phyloP scores from a whole-genome alignment of 1,139 yeast species.

The Blastobotrys elegans region DNA sequence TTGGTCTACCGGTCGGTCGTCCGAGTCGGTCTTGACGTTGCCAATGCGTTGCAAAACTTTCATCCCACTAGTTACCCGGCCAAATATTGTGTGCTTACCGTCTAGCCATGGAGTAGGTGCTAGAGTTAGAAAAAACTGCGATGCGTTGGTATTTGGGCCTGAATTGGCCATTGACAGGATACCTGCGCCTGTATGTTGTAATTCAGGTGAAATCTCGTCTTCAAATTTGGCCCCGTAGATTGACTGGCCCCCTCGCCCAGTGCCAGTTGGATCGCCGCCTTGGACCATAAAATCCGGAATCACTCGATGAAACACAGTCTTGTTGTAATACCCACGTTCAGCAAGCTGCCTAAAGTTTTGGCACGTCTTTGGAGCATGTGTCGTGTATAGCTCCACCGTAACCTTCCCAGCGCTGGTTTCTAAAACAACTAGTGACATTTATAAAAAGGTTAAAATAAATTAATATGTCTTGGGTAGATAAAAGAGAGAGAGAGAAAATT shows the following conservation, averaged over 20 bases:
- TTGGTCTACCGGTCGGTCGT: conserved; percentile 38
- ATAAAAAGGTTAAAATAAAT: neutral
- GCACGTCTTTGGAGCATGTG: conserved; percentile 33
- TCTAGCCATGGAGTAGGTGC: conserved; percentile 44
- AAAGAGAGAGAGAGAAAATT: neutral
- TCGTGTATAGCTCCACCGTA: conserved; percentile 29
- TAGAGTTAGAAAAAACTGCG: conserved; percentile 51
- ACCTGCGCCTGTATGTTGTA: conserved; percentile 52
- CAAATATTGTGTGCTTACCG: conserved; percentile 51
- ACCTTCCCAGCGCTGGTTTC: conserved; percentile 27
- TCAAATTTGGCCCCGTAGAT: conserved; percentile 29
- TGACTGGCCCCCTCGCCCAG: conserved; percentile 34
- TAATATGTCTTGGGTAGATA: neutral
- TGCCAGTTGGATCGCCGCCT: conserved; percentile 37
- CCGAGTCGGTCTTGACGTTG: conserved; percentile 43
- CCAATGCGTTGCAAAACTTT: conserved; percentile 48
- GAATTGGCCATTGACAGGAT: conserved; percentile 45
- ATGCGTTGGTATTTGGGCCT: conserved; percentile 37
- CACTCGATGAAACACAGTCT: conserved; percentile 37
- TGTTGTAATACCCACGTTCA: conserved; percentile 30
- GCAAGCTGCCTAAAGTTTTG: conserved; percentile 28
- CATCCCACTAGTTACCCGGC: conserved; percentile 53
- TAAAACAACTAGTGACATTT: conserved; percentile 14
- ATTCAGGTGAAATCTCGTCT: conserved; percentile 48
- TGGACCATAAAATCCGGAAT: conserved; percentile 41